These are phyloP conservation scores for Boletus sp. DNA, from an alignment of 768 basidiomycete genomes.

Conservation along the genomic window DNA sequence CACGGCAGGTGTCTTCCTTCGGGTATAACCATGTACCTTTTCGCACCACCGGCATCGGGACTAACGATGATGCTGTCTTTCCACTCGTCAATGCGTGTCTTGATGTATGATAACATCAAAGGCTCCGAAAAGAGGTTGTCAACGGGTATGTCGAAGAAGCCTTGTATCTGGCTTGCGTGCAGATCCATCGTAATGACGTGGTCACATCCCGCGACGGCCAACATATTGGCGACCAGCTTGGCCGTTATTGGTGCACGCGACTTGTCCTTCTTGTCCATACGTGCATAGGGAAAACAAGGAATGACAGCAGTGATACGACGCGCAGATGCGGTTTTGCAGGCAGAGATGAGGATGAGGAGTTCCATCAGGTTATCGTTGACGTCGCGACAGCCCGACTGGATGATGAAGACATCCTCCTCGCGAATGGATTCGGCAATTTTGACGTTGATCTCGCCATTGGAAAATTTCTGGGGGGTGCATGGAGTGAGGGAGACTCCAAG, in stretches of 20 bases:
- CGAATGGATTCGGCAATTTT: conserved; percentile 94
- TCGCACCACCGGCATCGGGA: conserved; percentile 98
- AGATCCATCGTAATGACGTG: conserved; percentile 99
- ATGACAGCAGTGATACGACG: conserved; percentile 96
- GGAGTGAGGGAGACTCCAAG: conserved; percentile 86
- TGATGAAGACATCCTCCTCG: conserved; percentile 98
- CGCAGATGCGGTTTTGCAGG: conserved; percentile 95
- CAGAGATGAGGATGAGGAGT: conserved; percentile 96
- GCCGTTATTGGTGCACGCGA: conserved; percentile 95
- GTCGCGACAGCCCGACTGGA: conserved; percentile 86
- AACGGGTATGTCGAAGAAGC: conserved; percentile 98
- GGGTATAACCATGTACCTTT: conserved; percentile 62
- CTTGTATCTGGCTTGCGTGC: conserved; percentile 97
- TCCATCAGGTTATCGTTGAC: conserved; percentile 99
- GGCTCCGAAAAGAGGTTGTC: conserved; percentile 98
- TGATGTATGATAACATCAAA: conserved; percentile 91
- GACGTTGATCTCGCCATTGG: conserved; percentile 94
- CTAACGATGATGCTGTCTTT: conserved; percentile 87
- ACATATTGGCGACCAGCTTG: conserved; percentile 98
- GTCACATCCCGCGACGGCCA: conserved; percentile 94
- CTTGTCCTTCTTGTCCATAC: conserved; percentile 99
- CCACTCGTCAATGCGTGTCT: conserved; percentile 83
- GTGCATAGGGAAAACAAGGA: conserved; percentile 95
- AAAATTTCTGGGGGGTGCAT: conserved; percentile 85
- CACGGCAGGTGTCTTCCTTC: not conserved